Evolutionary conservation across 148 eudicot genomes (phyloP).

Genomic region (Rheum nobile): DNA sequence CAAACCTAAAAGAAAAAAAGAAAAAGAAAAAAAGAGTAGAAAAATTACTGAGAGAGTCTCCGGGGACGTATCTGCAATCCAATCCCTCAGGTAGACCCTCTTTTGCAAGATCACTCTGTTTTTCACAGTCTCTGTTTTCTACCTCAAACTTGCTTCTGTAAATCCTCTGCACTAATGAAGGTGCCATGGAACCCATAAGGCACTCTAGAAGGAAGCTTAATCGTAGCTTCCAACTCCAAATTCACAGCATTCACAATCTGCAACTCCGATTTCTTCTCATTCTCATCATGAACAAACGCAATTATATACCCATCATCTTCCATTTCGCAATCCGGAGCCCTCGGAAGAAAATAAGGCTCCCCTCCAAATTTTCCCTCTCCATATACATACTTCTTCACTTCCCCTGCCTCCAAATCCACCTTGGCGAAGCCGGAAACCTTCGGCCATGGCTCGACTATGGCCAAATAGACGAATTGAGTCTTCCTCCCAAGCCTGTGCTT

Average conservation of each 20-base stretch:
- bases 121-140: neutral
- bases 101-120: neutral
- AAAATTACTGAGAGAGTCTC: neutral
- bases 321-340: neutral
- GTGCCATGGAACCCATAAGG: constrained; percentile 28
- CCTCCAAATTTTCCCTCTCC: constrained; percentile 21
- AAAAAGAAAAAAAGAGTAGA: neutral
- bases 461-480: constrained; percentile 16
- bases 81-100: constrained; percentile 5
- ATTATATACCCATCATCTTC: constrained; percentile 22
- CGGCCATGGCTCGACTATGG: constrained; percentile 27
- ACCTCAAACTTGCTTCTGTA: constrained; percentile 7
- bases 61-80: constrained; percentile 13
- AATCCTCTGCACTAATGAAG: constrained; percentile 16
- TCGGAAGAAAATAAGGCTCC: constrained; percentile 20
- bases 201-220: constrained; percentile 12
- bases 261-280: constrained; percentile 16
- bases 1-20: neutral
- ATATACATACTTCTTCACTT: constrained; percentile 10
- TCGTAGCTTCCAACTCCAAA: constrained; percentile 12
- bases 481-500: constrained; percentile 16
- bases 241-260: constrained; percentile 19
- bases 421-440: constrained; percentile 23
- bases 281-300: constrained; percentile 19
- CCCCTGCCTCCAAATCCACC: constrained; percentile 18